phyloP scores from a whole-genome alignment of 2,329 filamentous ascomycete genomes.

The Phaeosphaeriaceae sp. region DNA sequence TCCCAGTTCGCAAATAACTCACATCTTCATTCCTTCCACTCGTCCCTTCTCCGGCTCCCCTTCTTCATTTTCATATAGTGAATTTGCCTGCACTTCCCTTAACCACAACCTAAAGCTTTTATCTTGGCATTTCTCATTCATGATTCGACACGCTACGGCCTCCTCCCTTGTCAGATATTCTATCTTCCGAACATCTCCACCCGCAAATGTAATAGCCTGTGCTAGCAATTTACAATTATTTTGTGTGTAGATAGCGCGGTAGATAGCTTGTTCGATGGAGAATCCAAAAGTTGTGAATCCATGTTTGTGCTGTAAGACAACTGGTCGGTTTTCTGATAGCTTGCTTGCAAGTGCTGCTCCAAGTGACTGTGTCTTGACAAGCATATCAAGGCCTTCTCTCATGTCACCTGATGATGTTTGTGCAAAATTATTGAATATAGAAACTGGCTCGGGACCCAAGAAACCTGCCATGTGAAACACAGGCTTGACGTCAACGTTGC shows the following conservation, averaged over 20 bases:
- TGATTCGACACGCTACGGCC: slow-evolving; percentile 44
- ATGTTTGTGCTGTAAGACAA: slow-evolving; percentile 52
- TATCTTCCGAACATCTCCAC: slow-evolving; percentile 32
- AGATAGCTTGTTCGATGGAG: slow-evolving; percentile 51
- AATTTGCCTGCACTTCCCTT: slow-evolving; percentile 45
- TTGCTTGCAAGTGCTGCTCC: slow-evolving; percentile 31
- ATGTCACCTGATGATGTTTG: slow-evolving; percentile 33
- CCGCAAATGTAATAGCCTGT: slow-evolving; percentile 38
- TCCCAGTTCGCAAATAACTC: not conserved
- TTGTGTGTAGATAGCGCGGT: slow-evolving; percentile 50
- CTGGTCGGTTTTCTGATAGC: slow-evolving; percentile 20
- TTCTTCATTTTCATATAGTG: slow-evolving; percentile 47
- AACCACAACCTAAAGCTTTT: slow-evolving; percentile 52
- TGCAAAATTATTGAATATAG: slow-evolving; percentile 18
- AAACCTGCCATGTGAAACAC: slow-evolving; percentile 52
- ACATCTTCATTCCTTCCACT: slow-evolving; percentile 34
- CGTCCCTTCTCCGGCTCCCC: slow-evolving; percentile 31
- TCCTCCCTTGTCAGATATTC: slow-evolving; percentile 45
- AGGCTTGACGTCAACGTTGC: slow-evolving; percentile 39
- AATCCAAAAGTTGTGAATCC: slow-evolving; percentile 51
- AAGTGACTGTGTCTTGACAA: slow-evolving; percentile 30
- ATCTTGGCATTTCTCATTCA: slow-evolving; percentile 39
- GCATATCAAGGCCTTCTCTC: slow-evolving; percentile 26
- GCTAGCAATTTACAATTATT: slow-evolving; percentile 44
- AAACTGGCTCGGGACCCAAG: slow-evolving; percentile 31